Percentiles rank a stretch among this genome's conserved stretches.
These are phyloP conservation scores for Phoma sp. DNA, from an alignment of 2,329 filamentous ascomycete genomes.

Conservation along the genomic window DNA sequence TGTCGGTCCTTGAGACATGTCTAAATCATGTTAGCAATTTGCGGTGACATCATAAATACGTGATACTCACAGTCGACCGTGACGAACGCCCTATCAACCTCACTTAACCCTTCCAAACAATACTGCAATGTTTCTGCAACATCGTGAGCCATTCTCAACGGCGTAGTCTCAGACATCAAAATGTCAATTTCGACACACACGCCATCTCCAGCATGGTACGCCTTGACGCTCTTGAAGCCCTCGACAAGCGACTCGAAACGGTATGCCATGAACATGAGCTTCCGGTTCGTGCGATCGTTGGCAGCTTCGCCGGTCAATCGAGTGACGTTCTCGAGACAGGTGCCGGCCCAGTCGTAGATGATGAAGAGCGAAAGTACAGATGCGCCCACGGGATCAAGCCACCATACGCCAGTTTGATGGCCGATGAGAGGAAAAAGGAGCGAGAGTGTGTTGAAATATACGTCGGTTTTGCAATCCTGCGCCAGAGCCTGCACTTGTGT, in stretches of 20 bases:
- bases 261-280: slow-evolving; percentile 66
- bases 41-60: background rate
- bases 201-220: slow-evolving; percentile 68
- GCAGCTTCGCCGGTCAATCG: slow-evolving; percentile 65
- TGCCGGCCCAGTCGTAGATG: slow-evolving; percentile 71
- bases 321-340: slow-evolving; percentile 64
- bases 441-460: slow-evolving; percentile 68
- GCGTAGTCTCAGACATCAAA: slow-evolving; percentile 61
- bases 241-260: slow-evolving; percentile 61
- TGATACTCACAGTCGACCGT: slow-evolving; percentile 55
- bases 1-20: slow-evolving; percentile 34
- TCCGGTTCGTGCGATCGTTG: slow-evolving; percentile 58
- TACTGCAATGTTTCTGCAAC: slow-evolving; percentile 69
- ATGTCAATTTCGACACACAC: slow-evolving; percentile 69
- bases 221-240: slow-evolving; percentile 61
- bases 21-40: slow-evolving; percentile 19
- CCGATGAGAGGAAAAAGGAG: slow-evolving; percentile 69
- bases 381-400: slow-evolving; percentile 69
- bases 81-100: slow-evolving; percentile 61
- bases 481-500: slow-evolving; percentile 68
- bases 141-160: slow-evolving; percentile 62
- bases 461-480: slow-evolving; percentile 67
- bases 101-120: slow-evolving; percentile 61
- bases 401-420: slow-evolving; percentile 65
- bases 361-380: slow-evolving; percentile 69